phyloP scores from a whole-genome alignment of 148 eudicot genomes.

The Silene conica region DNA sequence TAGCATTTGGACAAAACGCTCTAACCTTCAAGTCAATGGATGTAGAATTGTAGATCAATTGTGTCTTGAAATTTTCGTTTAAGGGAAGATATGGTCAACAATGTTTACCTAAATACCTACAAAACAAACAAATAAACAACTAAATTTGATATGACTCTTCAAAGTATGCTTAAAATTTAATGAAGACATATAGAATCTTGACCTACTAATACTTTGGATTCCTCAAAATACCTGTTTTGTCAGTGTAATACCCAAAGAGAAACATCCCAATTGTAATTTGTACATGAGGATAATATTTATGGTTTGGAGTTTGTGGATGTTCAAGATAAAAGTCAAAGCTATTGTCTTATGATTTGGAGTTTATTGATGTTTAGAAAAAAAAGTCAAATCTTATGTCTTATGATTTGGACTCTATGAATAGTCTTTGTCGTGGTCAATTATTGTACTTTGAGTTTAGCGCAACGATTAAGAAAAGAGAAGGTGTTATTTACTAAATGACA shows the following conservation, averaged over 20 bases:
- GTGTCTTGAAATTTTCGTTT: slow-evolving; percentile 7
- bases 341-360: not conserved
- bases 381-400: too few relatives aligned
- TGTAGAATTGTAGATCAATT: not conserved
- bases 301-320: not conserved
- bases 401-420: too few relatives aligned
- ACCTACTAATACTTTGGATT: slow-evolving; percentile 13
- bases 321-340: slow-evolving; percentile 1
- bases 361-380: too few relatives aligned
- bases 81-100: slow-evolving; percentile 9
- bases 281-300: slow-evolving; percentile 8
- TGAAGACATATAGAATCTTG: slow-evolving; percentile 11
- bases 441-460: too few relatives aligned
- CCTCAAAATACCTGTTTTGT: slow-evolving; percentile 1
- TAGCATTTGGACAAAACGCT: slow-evolving; percentile 14
- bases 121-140: not conserved
- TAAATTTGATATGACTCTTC: not conserved
- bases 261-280: slow-evolving; percentile 12
- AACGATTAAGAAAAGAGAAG: too few relatives aligned
- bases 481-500: too few relatives aligned
- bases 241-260: not conserved
- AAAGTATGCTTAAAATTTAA: slow-evolving; percentile 7
- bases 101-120: not conserved
- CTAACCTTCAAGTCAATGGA: not conserved
- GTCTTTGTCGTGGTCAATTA: too few relatives aligned